Percentiles rank a stretch among this genome's conserved stretches.
phyloP scores from a whole-genome alignment of 148 eudicot genomes.

The Cornus florida region DNA sequence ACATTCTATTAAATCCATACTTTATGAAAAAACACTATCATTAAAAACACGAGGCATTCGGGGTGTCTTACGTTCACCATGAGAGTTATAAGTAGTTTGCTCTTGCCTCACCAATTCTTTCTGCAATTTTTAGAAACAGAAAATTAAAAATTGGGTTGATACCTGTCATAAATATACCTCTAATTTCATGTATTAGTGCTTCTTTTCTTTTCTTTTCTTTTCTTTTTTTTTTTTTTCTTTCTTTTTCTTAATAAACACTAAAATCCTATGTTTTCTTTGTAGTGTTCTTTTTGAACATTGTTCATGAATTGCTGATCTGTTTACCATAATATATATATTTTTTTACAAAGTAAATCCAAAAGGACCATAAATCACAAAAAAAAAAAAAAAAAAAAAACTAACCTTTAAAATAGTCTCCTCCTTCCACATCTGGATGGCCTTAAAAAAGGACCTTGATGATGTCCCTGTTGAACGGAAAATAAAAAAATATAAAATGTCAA shows the following conservation, averaged over 20 bases:
- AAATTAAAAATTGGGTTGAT: background rate
- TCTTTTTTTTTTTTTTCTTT: too few species aligned
- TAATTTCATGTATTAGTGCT: too few species aligned
- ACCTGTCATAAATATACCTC: too few species aligned
- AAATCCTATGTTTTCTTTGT: too few species aligned
- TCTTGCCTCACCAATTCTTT: slow-evolving; percentile 50
- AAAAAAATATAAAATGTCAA: background rate
- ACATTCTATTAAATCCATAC: background rate
- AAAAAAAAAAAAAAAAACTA: background rate
- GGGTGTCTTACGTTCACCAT: slow-evolving; percentile 76
- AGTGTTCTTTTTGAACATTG: too few species aligned
- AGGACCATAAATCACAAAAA: background rate
- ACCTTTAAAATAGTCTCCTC: slow-evolving; percentile 86
- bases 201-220: too few species aligned
- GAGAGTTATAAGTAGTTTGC: slow-evolving; percentile 58
- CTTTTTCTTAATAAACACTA: too few species aligned
- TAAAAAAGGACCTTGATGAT: slow-evolving; percentile 81
- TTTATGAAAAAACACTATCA: background rate
- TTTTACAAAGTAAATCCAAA: background rate
- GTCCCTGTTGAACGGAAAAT: slow-evolving; percentile 51
- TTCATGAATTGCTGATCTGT: background rate
- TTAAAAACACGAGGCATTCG: background rate
- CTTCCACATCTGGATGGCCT: slow-evolving; percentile 92
- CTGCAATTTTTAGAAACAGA: slow-evolving; percentile 37
- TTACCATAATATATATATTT: background rate